These are phyloP conservation scores for Auriscalpium vulgare DNA, from an alignment of 768 basidiomycete genomes.

Conservation along the genomic window DNA sequence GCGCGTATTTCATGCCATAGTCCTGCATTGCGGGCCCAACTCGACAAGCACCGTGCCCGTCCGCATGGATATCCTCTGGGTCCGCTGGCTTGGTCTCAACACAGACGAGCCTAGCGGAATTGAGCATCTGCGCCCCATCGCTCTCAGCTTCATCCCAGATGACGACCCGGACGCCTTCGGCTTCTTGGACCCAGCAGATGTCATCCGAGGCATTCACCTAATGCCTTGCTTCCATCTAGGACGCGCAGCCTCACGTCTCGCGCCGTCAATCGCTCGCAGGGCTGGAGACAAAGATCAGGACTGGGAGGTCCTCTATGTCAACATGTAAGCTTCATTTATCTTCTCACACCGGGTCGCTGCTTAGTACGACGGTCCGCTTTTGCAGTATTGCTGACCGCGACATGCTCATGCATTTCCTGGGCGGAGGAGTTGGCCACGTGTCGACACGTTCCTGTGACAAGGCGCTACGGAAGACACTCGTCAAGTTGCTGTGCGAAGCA, in stretches of 20 bases:
- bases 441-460: constrained; percentile 1
- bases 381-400: constrained; percentile 23
- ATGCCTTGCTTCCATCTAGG: constrained; percentile 22
- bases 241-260: background rate
- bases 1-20: constrained; percentile 22
- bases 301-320: constrained; percentile 15
- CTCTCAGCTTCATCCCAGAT: background rate
- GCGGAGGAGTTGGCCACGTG: constrained; percentile 19
- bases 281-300: constrained; percentile 12
- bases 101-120: background rate
- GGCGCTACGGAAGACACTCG: constrained; percentile 1
- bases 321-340: constrained; percentile 12
- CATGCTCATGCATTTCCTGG: constrained; percentile 19
- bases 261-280: background rate
- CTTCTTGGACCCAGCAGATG: constrained; percentile 21
- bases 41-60: constrained; percentile 10
- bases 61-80: constrained; percentile 1
- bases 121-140: constrained; percentile 3
- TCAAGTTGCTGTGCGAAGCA: background rate
- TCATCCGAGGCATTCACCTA: constrained; percentile 22
- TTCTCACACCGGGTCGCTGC: too few relatives aligned
- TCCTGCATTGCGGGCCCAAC: constrained; percentile 27
- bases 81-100: constrained; percentile 3
- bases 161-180: constrained; percentile 19
- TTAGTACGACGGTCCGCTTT: background rate